Evolutionary conservation across 2,329 filamentous ascomycete genomes (phyloP).

Genomic region (Fusarium nisikadoi): DNA sequence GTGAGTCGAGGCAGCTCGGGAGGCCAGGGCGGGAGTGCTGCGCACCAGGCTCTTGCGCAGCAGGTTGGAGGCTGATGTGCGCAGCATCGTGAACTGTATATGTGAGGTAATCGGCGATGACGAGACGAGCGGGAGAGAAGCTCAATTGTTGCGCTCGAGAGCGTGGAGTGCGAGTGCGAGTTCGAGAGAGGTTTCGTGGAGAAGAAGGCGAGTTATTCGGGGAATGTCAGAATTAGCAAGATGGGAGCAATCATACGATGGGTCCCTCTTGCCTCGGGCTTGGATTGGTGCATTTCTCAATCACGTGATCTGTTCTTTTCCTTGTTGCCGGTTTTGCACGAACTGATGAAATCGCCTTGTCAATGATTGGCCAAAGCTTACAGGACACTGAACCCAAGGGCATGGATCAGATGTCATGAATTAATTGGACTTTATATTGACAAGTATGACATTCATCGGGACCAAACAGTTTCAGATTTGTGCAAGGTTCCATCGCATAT

Average conservation of each 20-base stretch:
- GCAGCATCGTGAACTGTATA: slow-evolving; percentile 60
- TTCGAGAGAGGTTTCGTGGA: slow-evolving; percentile 38
- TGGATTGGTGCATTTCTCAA: slow-evolving; percentile 7
- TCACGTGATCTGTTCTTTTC: slow-evolving; percentile 14
- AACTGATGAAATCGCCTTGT: slow-evolving; percentile 26
- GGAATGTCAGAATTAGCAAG: slow-evolving; percentile 34
- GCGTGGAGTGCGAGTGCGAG: slow-evolving; percentile 34
- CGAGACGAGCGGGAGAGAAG: slow-evolving; percentile 14
- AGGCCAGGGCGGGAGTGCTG: slow-evolving; percentile 59
- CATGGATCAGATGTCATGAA: neutral
- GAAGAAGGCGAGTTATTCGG: slow-evolving; percentile 42
- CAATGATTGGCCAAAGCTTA: slow-evolving; percentile 23
- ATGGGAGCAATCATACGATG: slow-evolving; percentile 47
- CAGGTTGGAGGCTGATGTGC: slow-evolving; percentile 63
- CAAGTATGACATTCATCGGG: neutral
- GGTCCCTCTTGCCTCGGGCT: slow-evolving; percentile 22
- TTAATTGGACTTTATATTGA: neutral
- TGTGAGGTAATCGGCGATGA: slow-evolving; percentile 28
- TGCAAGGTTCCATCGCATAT: neutral
- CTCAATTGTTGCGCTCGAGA: slow-evolving; percentile 52
- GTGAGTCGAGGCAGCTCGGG: slow-evolving; percentile 75
- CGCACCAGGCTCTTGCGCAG: slow-evolving; percentile 61
- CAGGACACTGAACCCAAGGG: neutral
- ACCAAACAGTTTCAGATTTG: neutral
- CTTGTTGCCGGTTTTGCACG: slow-evolving; percentile 34